Percentiles rank a stretch among this genome's conserved stretches.
Conservation (phyloP, 2,329 filamentous ascomycete species). For the Pseudocercospora vitis region DNA sequence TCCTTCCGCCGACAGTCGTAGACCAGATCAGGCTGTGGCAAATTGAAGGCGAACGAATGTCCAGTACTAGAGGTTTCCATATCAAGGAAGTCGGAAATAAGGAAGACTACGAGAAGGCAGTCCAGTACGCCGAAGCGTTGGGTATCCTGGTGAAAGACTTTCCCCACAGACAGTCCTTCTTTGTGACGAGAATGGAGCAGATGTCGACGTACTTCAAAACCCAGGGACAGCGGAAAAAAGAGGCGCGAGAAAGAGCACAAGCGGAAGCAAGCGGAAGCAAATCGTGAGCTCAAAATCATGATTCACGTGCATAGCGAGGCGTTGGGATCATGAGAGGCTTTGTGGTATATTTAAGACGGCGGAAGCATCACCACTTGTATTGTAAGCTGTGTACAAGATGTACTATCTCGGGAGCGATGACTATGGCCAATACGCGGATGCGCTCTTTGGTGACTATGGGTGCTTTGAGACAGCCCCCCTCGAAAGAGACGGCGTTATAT, state of each 20-base stretch:
- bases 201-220: slow-evolving; percentile 73
- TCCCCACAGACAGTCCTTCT: slow-evolving; percentile 78
- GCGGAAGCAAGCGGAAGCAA: slow-evolving; percentile 14
- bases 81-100: slow-evolving; percentile 75
- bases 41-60: slow-evolving; percentile 93
- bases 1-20: slow-evolving; percentile 91
- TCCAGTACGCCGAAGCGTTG: slow-evolving; percentile 79
- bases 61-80: slow-evolving; percentile 76
- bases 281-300: slow-evolving; percentile 1
- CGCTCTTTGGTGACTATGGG: too few relatives aligned
- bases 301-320: slow-evolving; percentile 24
- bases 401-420: too few relatives aligned
- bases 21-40: slow-evolving; percentile 98
- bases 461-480: too few relatives aligned
- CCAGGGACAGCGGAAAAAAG: slow-evolving; percentile 48
- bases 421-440: too few relatives aligned
- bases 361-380: too few relatives aligned
- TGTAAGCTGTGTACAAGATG: too few relatives aligned
- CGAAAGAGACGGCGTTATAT: too few relatives aligned
- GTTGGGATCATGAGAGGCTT: slow-evolving; percentile 9
- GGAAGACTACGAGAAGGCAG: slow-evolving; percentile 68
- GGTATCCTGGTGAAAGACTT: slow-evolving; percentile 88
- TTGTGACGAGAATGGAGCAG: slow-evolving; percentile 88
- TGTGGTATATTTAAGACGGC: too few relatives aligned
- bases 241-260: slow-evolving; percentile 24